phyloP scores from a whole-genome alignment of 345 rosid genomes.

The Arabis alpina region DNA sequence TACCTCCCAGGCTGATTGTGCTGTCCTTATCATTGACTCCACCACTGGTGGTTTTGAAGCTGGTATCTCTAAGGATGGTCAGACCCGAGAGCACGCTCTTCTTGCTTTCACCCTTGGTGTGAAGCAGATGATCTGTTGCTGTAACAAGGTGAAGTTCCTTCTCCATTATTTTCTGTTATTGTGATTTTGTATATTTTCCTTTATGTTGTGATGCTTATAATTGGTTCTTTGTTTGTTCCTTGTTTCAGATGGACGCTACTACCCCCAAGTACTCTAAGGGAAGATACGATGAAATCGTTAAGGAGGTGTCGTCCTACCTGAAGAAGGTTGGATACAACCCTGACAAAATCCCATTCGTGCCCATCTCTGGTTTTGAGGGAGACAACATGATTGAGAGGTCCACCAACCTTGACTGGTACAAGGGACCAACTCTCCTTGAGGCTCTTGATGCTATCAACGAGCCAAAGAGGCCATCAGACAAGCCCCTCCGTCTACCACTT shows the following conservation, averaged over 20 bases:
- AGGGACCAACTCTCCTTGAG: constrained; percentile 58
- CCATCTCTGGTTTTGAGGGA: constrained; percentile 58
- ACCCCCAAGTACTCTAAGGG: constrained; percentile 59
- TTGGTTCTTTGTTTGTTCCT: not conserved
- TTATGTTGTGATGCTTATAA: no score
- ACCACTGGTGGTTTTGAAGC: constrained; percentile 86
- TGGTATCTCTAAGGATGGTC: constrained; percentile 83
- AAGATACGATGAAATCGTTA: constrained; percentile 54
- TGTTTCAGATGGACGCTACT: constrained; percentile 53
- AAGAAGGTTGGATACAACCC: constrained; percentile 63
- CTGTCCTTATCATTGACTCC: constrained; percentile 74
- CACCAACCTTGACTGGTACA: constrained; percentile 59
- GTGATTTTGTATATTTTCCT: no score
- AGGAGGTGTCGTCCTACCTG: constrained; percentile 60
- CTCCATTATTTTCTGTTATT: no score
- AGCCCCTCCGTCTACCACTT: constrained; percentile 86
- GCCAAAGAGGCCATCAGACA: constrained; percentile 86
- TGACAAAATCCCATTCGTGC: constrained; percentile 52
- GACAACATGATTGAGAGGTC: constrained; percentile 63
- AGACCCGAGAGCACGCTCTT: constrained; percentile 74
- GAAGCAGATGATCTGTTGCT: constrained; percentile 74
- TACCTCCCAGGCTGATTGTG: constrained; percentile 82
- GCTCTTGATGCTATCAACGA: constrained; percentile 53
- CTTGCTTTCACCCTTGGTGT: constrained; percentile 73
- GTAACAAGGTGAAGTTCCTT: constrained; percentile 57